phyloP scores from a whole-genome alignment of 2,329 filamentous ascomycete genomes.

The Aspergillus uvarum region DNA sequence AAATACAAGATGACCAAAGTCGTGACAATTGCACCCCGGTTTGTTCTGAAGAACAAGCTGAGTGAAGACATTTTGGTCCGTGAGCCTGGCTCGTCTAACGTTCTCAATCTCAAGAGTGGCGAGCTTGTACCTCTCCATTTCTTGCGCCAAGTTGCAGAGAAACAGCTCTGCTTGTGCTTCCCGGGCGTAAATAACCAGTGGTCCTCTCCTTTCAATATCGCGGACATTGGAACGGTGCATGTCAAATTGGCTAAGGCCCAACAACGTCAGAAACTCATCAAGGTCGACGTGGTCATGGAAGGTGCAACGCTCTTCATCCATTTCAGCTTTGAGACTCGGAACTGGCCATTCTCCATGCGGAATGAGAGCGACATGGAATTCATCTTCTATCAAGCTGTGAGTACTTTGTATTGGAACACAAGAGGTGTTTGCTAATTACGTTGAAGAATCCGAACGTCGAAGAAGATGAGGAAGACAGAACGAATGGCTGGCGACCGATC shows the following conservation, averaged over 20 bases:
- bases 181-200: constrained; percentile 94
- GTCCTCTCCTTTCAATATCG: constrained; percentile 97
- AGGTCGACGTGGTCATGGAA: constrained; percentile 88
- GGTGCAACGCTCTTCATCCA: constrained; percentile 91
- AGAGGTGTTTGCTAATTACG: constrained; percentile 4
- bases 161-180: constrained; percentile 90
- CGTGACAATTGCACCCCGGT: constrained; percentile 87
- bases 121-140: constrained; percentile 85
- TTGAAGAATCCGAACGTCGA: constrained; percentile 76
- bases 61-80: constrained; percentile 85
- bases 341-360: constrained; percentile 98
- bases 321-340: constrained; percentile 83
- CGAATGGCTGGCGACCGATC: constrained; percentile 87
- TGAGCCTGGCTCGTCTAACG: constrained; percentile 86
- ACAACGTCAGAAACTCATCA: constrained; percentile 82
- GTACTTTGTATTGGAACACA: constrained; percentile 1
- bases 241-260: constrained; percentile 90
- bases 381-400: constrained; percentile 83
- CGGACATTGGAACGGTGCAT: constrained; percentile 86
- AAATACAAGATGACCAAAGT: constrained; percentile 98
- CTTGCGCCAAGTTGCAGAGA: constrained; percentile 75
- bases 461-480: constrained; percentile 76
- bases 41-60: constrained; percentile 90
- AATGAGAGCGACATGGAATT: constrained; percentile 98
- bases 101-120: constrained; percentile 74